Conservation (phyloP, 1,284 basidiomycete species). For the Malassezia arunalokei region DNA sequence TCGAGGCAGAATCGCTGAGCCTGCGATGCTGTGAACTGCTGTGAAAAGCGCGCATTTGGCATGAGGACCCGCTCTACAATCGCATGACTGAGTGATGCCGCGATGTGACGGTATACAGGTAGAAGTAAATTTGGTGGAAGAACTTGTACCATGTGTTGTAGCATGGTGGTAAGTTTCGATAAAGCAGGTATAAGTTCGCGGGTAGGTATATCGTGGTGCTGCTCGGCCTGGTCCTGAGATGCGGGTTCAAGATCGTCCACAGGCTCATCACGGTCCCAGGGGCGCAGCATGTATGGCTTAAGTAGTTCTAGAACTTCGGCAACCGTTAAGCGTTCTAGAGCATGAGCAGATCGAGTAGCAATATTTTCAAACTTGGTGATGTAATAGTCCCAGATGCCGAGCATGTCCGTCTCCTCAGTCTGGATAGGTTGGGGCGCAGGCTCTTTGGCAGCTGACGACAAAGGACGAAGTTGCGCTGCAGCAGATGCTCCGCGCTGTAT, state of each 20-base stretch:
- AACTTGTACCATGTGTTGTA: constrained; percentile 24
- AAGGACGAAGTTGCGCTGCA: constrained; percentile 6
- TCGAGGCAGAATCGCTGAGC: constrained; percentile 20
- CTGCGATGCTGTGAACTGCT: constrained; percentile 3
- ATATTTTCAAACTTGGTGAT: constrained; percentile 22
- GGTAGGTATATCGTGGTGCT: constrained; percentile 18
- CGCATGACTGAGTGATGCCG: constrained; percentile 10
- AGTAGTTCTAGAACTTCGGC: constrained; percentile 30
- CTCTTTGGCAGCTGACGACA: not conserved
- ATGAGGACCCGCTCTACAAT: constrained; percentile 38
- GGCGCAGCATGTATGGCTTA: constrained; percentile 20
- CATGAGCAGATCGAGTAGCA: constrained; percentile 16
- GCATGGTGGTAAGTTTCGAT: constrained; percentile 27
- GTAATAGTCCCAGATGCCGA: constrained; percentile 33
- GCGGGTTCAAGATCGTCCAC: not conserved
- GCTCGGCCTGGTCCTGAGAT: not conserved
- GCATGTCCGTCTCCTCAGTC: not conserved
- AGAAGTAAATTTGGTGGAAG: constrained; percentile 21
- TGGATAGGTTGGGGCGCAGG: not conserved
- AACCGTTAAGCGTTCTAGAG: constrained; percentile 25
- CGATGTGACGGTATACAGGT: constrained; percentile 29
- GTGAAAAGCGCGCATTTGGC: constrained; percentile 16
- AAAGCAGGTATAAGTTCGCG: constrained; percentile 28
- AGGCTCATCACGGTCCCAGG: constrained; percentile 17
- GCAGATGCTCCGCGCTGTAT: constrained; percentile 24